Conservation (phyloP, 371 early-diverging fungal species). For the Actinomortierella ambigua region DNA sequence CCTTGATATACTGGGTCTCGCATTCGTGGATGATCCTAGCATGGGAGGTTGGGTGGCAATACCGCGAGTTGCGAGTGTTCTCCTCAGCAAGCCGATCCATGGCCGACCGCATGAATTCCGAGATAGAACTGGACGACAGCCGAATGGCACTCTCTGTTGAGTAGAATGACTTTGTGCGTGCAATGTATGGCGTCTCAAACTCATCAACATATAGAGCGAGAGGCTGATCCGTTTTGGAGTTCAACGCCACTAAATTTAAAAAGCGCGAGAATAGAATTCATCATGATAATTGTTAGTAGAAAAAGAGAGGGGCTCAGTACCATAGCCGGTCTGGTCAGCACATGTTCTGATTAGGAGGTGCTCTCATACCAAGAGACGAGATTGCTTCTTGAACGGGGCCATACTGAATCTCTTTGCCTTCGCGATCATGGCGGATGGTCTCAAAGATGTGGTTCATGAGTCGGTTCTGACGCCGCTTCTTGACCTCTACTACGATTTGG, state of each 20-base stretch:
- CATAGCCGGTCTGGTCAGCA: background rate
- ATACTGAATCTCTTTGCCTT: slow-evolving; percentile 65
- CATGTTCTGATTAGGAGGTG: background rate
- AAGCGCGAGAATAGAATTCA: background rate
- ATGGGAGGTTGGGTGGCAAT: slow-evolving; percentile 74
- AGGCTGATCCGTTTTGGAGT: slow-evolving; percentile 71
- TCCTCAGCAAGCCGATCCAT: slow-evolving; percentile 41
- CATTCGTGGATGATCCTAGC: slow-evolving; percentile 71
- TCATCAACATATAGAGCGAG: slow-evolving; percentile 78
- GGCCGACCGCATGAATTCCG: slow-evolving; percentile 74
- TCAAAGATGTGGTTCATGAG: slow-evolving; percentile 75
- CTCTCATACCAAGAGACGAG: slow-evolving; percentile 57
- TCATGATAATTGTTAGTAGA: slow-evolving; percentile 7
- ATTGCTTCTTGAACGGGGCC: slow-evolving; percentile 62
- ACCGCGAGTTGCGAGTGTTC: slow-evolving; percentile 43
- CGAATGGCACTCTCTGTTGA: slow-evolving; percentile 68
- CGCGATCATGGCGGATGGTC: slow-evolving; percentile 70
- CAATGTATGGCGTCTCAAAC: slow-evolving; percentile 79
- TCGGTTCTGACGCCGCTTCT: slow-evolving; percentile 64
- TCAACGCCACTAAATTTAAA: slow-evolving; percentile 59
- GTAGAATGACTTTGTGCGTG: slow-evolving; percentile 74
- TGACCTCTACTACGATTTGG: slow-evolving; percentile 66
- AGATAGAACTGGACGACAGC: slow-evolving; percentile 63
- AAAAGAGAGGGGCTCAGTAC: slow-evolving; percentile 2
- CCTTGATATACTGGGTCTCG: slow-evolving; percentile 75